Percentiles rank a stretch among this genome's conserved stretches.
These are phyloP conservation scores for Scalesia atractyloides DNA, from an alignment of 129 eudicot genomes.

Conservation along the genomic window DNA sequence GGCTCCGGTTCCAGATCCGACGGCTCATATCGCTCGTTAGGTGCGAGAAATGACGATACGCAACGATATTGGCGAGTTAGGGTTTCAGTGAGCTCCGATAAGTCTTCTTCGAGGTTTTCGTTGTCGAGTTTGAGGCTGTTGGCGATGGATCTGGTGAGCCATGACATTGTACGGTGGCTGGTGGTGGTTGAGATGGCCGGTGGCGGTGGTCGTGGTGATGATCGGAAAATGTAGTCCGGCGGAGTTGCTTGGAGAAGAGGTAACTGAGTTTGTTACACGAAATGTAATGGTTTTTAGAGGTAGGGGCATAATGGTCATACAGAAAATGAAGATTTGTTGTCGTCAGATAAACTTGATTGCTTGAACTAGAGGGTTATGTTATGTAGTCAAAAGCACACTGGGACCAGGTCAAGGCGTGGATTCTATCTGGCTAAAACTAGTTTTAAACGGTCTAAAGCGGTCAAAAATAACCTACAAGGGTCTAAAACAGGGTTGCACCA, in stretches of 20 bases:
- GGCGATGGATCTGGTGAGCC: conserved; percentile 70
- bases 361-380: no score
- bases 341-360: no score
- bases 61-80: conserved; percentile 82
- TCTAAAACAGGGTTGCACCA: no score
- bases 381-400: no score
- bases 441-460: no score
- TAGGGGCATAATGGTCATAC: no score
- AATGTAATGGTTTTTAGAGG: not conserved
- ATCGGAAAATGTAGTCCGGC: not conserved
- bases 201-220: not conserved
- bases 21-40: conserved; percentile 28
- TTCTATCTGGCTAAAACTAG: no score
- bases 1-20: conserved; percentile 40
- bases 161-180: conserved; percentile 52
- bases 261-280: not conserved
- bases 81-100: conserved; percentile 85
- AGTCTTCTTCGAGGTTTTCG: conserved; percentile 79
- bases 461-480: no score
- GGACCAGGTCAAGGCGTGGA: no score
- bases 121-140: conserved; percentile 54
- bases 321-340: no score
- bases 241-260: conserved; percentile 16
- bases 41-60: conserved; percentile 74
- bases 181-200: conserved; percentile 17